These are phyloP conservation scores for Chaetomidium leptoderma DNA, from an alignment of 495 filamentous ascomycete genomes.

Conservation along the genomic window DNA sequence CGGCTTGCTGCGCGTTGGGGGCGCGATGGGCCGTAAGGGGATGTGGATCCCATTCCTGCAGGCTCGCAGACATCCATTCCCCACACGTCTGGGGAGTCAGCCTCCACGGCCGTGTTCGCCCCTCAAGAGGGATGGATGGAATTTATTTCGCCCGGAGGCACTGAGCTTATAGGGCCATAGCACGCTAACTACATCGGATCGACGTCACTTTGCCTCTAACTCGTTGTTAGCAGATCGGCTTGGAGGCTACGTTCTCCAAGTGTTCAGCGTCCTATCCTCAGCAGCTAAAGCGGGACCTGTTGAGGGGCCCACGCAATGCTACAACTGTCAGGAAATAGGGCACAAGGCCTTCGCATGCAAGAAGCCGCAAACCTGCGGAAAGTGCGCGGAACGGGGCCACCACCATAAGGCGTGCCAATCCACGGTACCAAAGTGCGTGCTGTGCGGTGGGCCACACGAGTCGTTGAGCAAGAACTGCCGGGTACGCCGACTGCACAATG, in stretches of 20 bases:
- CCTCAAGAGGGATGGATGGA: slow-evolving; percentile 11
- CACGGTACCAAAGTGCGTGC: neutral
- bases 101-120: neutral
- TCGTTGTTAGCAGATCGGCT: slow-evolving; percentile 19
- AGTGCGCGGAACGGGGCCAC: neutral
- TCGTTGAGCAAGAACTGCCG: neutral
- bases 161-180: slow-evolving; percentile 12
- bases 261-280: slow-evolving; percentile 22
- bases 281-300: slow-evolving; percentile 18
- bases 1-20: too few relatives aligned
- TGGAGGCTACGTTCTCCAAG: slow-evolving; percentile 21
- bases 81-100: neutral
- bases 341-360: neutral
- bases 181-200: slow-evolving; percentile 1
- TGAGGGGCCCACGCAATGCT: neutral
- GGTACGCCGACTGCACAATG: neutral
- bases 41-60: too few relatives aligned
- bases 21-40: too few relatives aligned
- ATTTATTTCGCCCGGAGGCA: slow-evolving; percentile 20
- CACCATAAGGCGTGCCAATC: neutral
- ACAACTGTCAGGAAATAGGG: neutral
- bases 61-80: neutral
- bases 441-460: neutral
- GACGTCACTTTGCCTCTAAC: neutral
- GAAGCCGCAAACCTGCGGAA: neutral